Base-by-base conservation (phyloP, 176 grass and related monocot genomes). In the Raddia guianensis region DNA sequence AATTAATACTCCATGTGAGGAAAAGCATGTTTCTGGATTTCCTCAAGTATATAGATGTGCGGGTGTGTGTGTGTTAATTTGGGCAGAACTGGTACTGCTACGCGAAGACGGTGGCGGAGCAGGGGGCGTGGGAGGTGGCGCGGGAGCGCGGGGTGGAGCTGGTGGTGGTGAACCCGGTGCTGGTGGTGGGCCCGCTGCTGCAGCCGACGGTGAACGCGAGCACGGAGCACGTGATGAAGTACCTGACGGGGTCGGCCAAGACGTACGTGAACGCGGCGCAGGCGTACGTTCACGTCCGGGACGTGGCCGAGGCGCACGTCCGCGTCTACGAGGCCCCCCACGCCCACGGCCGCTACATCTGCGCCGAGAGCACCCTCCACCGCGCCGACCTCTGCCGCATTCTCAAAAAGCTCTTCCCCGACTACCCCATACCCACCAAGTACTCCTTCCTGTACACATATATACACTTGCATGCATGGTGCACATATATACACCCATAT, bases 71-170 rank as follows among this genome's bases (percentile, higher is more conserved):
- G 27, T 27, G 27, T 27, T 27, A 27, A 27, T 27, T 27, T 27
- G 27, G 27, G 27, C 80, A 97, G 91, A 97, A 97, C 72, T 97
- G 94, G 94, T 93, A 97, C 63, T 97, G 91, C 81, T 93, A 93
- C 71, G 93, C 86, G 1, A 96, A 96, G 80, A 93, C 90, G 9
- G 34, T 90, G 1, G 93, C 93, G 0, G 94, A 97, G 81, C 80
- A 87, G 68, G 81, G 65, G 2, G 94, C 91, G 0, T 91, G 87
- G 84, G 86, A 87, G 84, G 72, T 32, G 45, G 91, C 94, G 2
- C 66, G 52, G 57, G 46, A 66, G 69, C 47, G 78, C 0, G 81
- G 74, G 0, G 10, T 97, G 59, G 80, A 91, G 8, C 69, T 93
- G 27, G 2, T 93, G 3, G 91, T 91, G 10, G 84, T 97, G 40